A percentile compares a stretch with the other conserved stretches of the same genome.
phyloP scores from a whole-genome alignment of 2,329 filamentous ascomycete genomes.

The Gnomoniopsis smithogilvyi region DNA sequence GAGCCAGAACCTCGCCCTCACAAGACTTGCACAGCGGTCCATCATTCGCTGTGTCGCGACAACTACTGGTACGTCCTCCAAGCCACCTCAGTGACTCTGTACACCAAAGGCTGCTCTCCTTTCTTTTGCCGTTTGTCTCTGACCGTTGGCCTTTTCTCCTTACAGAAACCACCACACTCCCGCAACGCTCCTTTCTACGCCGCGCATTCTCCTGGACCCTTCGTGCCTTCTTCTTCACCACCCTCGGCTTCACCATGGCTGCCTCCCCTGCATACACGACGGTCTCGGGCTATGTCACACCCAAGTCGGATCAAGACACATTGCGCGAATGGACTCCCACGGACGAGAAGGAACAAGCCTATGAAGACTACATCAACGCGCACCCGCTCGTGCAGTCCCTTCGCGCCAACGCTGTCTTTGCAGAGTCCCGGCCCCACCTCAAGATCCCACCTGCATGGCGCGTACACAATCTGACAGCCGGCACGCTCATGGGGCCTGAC shows the following conservation, averaged over 20 bases:
- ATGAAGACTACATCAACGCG: slow-evolving; percentile 71
- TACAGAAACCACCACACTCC: slow-evolving; percentile 19
- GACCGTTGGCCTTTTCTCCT: background rate
- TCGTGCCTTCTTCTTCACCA: slow-evolving; percentile 44
- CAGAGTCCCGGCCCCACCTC: slow-evolving; percentile 79
- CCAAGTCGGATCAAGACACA: slow-evolving; percentile 67
- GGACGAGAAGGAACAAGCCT: slow-evolving; percentile 51
- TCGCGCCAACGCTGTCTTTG: slow-evolving; percentile 62
- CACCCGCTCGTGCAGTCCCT: slow-evolving; percentile 73
- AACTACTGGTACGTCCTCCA: slow-evolving; percentile 18
- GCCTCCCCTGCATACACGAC: slow-evolving; percentile 48
- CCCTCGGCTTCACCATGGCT: slow-evolving; percentile 55
- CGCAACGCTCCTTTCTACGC: slow-evolving; percentile 37
- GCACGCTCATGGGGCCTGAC: slow-evolving; percentile 70
- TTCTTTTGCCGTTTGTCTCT: background rate
- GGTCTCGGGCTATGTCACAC: slow-evolving; percentile 45
- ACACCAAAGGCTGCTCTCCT: background rate
- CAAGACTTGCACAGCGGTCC: background rate
- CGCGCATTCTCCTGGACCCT: slow-evolving; percentile 43
- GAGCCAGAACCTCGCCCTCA: background rate
- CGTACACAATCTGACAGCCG: slow-evolving; percentile 75
- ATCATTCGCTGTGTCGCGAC: slow-evolving; percentile 18
- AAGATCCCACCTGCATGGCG: slow-evolving; percentile 74
- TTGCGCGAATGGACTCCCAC: slow-evolving; percentile 60
- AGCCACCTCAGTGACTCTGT: background rate